Base-by-base conservation (phyloP, 2,329 filamentous ascomycete species). In the Xylariales sp. region DNA sequence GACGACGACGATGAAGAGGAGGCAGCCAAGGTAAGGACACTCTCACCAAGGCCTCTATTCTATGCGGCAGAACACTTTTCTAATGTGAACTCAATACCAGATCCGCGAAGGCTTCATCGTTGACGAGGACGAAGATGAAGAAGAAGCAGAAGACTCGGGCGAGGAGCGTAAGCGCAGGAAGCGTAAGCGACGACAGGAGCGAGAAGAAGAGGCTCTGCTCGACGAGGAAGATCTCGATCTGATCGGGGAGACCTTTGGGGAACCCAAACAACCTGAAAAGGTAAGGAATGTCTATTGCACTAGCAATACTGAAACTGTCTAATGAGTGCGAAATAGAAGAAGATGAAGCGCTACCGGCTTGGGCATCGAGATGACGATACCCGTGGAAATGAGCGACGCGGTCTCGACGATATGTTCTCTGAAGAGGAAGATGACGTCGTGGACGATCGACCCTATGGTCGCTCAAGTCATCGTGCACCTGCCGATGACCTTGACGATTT, bases 141-240 rank as follows among this genome's bases (percentile, higher is more conserved):
- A 82, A 22, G 78, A 84, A 39, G 83, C 75, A 39, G 77, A 76
- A 52, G 78, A 80, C 25, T 68, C 67, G 20, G 70, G 76, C 43
- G 71, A 70, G 45, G 72, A 68, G 45, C 68, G 78, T 50, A 84
- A 85, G 62, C 80, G 82, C 58, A 80, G 80, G 63, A 95, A 93
- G 70, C 83, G 88, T 52, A 82, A 88, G 56, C 71, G 80, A 44
- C 69, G 76, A 37, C 76, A 80, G 45, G 86, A 94, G 59, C 83
- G 86, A 42, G 86, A 88, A 57, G 82, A 88, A 48, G 88, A 95
- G 58, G 89, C 91, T 46, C 86, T 88, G 46, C 78, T 98, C 7
- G 93, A 97, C 53, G 91, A 96, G 52, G 93, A 98, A 62, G 93
- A 98, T 72, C 67, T 98, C 44, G 93, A 97, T 59, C 74, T 98